Evolutionary conservation across 2,329 filamentous ascomycete genomes (phyloP), one percentile per base, ranked within the genome.

Genomic region (Talaromyces sp.): DNA sequence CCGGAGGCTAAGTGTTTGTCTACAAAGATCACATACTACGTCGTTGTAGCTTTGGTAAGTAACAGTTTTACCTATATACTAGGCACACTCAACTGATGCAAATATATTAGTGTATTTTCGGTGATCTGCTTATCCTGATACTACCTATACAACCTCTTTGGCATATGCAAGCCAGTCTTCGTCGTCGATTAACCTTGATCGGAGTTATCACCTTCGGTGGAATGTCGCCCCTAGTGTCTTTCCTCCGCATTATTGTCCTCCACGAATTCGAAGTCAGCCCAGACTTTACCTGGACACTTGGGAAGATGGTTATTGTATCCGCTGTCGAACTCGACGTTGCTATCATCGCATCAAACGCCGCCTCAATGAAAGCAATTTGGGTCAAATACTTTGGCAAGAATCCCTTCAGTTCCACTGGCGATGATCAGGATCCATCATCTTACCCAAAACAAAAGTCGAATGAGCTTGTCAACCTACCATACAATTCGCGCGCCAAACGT

Each of bases 311-410:
- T 8, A 49, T 62, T 24, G 59, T 62, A 3, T 62, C 59, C 31
- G 59, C 59, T 7, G 52, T 62, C 11, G 59, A 62, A 41, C 31
- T 62, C 27, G 43, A 62, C 43, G 59, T 62, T 10, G 59, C 43
- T 11, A 62, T 62, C 8, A 62, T 62, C 27, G 59, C 59, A 49
- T 33, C 59, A 9, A 62, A 62, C 19, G 59, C 59, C 3, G 43
- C 59, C 19, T 62, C 59, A 9, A 16, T 62, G 45, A 62, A 62
- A 62, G 41, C 43, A 3, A 35, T 62, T 4, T 62, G 59, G 59
- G 10, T 50, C 59, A 49, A 50, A 37, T 52, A 62, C 59, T 14
- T 62, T 24, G 9, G 31, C 16, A 62, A 62, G 10, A 52, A 35
- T 16, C 45, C 31, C 45, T 49, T 49, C 45, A 14, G 47, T n/a